Conservation (phyloP, 495 filamentous ascomycete species). For the Lophium mytilinum region DNA sequence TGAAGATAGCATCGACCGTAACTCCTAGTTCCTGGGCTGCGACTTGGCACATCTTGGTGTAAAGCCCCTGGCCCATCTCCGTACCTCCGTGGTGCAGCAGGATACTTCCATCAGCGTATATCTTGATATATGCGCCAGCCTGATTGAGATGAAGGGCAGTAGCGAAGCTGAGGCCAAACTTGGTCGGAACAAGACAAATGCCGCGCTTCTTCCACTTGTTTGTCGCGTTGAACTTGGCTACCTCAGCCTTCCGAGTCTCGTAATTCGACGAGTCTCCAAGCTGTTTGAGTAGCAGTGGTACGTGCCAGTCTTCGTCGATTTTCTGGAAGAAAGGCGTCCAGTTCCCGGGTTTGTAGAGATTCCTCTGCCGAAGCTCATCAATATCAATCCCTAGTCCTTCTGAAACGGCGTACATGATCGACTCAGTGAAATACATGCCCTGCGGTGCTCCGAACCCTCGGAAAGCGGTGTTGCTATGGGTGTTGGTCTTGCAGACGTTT, state of each 20-base stretch:
- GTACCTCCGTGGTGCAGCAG: constrained; percentile 38
- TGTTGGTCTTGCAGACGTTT: constrained; percentile 38
- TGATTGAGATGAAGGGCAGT: constrained; percentile 39
- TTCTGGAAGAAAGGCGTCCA: constrained; percentile 35
- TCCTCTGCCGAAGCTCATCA: constrained; percentile 35
- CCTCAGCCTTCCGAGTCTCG: constrained; percentile 27
- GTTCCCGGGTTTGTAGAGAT: constrained; percentile 35
- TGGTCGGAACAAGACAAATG: constrained; percentile 36
- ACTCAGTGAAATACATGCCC: constrained; percentile 36
- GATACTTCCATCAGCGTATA: constrained; percentile 37
- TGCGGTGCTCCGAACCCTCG: constrained; percentile 38
- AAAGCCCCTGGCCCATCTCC: constrained; percentile 37
- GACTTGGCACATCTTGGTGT: constrained; percentile 39
- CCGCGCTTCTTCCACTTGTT: constrained; percentile 39
- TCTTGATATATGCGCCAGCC: constrained; percentile 34
- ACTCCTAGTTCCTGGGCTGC: constrained; percentile 36
- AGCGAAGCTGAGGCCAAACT: constrained; percentile 38
- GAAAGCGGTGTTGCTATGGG: constrained; percentile 39
- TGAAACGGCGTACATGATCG: constrained; percentile 35
- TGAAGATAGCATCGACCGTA: constrained; percentile 40
- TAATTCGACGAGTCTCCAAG: constrained; percentile 30
- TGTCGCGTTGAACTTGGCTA: constrained; percentile 31
- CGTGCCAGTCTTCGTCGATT: constrained; percentile 37
- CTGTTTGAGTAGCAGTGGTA: constrained; percentile 32
- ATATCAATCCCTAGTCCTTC: constrained; percentile 33